These are phyloP conservation scores for Hericium rajendrae DNA, from an alignment of 768 basidiomycete species.

Conservation along the genomic window DNA sequence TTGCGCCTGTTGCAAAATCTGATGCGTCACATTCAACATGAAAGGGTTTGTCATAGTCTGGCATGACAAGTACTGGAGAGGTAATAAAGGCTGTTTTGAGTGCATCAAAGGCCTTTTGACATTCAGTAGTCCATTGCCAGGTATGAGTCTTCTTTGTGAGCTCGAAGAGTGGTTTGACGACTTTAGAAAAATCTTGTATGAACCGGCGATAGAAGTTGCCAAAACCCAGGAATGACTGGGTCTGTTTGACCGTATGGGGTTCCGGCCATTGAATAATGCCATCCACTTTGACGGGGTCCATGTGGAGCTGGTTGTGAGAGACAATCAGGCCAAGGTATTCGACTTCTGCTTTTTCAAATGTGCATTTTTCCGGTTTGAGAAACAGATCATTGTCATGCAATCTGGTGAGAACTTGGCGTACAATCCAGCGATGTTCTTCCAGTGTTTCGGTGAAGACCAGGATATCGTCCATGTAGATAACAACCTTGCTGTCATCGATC, in stretches of 20 bases:
- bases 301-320: slow-evolving; percentile 14
- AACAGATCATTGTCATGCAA: not conserved
- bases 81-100: not conserved
- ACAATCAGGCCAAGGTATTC: too few relatives aligned
- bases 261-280: slow-evolving; percentile 29
- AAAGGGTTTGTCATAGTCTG: not conserved
- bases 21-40: not conserved
- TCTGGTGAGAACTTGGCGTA: not conserved
- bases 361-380: too few relatives aligned
- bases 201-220: not conserved
- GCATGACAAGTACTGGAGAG: not conserved
- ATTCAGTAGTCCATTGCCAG: not conserved
- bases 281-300: slow-evolving; percentile 30
- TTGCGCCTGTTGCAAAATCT: not conserved
- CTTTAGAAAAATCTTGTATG: not conserved
- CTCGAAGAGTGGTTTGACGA: not conserved
- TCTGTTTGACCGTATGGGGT: slow-evolving; percentile 22
- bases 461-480: too few relatives aligned
- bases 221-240: slow-evolving; percentile 17
- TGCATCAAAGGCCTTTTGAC: not conserved
- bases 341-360: too few relatives aligned
- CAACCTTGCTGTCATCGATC: too few relatives aligned
- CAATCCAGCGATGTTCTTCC: not conserved
- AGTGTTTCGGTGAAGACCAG: too few relatives aligned
- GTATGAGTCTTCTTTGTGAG: not conserved